Percentiles rank a stretch among this genome's conserved stretches.
phyloP scores from a whole-genome alignment of 2,329 filamentous ascomycete species.

The Neophaeococcomyces mojaviensis region DNA sequence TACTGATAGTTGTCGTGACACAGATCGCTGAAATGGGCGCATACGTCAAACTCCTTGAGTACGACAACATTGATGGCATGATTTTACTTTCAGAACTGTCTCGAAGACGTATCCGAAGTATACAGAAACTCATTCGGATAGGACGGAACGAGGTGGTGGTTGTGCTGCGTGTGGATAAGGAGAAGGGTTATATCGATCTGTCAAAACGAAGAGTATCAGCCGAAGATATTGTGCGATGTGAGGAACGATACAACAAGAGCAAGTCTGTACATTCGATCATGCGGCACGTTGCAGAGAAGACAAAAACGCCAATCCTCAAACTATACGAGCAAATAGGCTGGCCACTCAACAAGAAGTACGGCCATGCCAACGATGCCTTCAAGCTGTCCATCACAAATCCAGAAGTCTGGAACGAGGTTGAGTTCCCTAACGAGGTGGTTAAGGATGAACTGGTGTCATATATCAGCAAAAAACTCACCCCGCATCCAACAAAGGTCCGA shows the following conservation, averaged over 20 bases:
- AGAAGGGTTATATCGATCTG: conserved; percentile 98
- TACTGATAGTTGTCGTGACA: conserved; percentile 1
- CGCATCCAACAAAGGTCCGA: conserved; percentile 97
- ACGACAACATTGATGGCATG: conserved; percentile 99
- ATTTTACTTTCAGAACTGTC: conserved; percentile 96
- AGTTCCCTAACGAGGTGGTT: conserved; percentile 77
- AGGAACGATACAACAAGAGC: conserved; percentile 99
- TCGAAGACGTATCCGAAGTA: conserved; percentile 93
- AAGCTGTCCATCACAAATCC: conserved; percentile 98
- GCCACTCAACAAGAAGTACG: conserved; percentile 96
- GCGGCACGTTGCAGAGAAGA: conserved; percentile 98
- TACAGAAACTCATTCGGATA: conserved; percentile 97
- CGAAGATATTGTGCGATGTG: conserved; percentile 96
- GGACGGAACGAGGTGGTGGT: conserved; percentile 98
- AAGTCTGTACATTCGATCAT: conserved; percentile 99
- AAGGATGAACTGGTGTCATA: conserved; percentile 87
- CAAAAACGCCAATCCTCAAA: conserved; percentile 82
- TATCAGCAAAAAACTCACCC: conserved; percentile 93
- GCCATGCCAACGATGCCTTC: conserved; percentile 94
- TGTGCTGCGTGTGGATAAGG: conserved; percentile 96
- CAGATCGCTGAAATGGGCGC: conserved; percentile 99
- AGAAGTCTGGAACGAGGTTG: conserved; percentile 89
- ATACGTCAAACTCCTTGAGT: conserved; percentile 98
- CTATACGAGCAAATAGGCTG: conserved; percentile 93
- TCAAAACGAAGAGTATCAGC: conserved; percentile 96